Conservation (phyloP, 1,139 yeast genomes). For the Sugiyamaella xylanicola region DNA sequence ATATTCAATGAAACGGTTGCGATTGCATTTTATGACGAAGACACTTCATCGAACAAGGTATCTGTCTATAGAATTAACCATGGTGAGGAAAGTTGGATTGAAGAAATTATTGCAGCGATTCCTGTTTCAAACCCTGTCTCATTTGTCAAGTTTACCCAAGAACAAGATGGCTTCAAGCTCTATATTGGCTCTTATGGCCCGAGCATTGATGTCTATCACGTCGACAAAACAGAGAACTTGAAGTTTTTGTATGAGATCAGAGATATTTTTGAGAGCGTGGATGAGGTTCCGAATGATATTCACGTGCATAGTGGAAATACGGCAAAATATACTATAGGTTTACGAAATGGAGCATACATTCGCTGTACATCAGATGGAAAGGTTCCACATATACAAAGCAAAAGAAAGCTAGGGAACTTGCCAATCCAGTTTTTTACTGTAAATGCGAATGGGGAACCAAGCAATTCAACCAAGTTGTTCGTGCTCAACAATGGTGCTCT, state of each 20-base stretch:
- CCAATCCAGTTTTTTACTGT: conserved; percentile 18
- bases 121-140: conserved; percentile 4
- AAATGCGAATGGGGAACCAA: too few relatives aligned
- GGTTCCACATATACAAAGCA: conserved; percentile 18
- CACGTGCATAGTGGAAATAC: not conserved
- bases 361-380: conserved; percentile 40
- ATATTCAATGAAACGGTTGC: conserved; percentile 4
- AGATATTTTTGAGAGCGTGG: conserved; percentile 3
- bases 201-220: not conserved
- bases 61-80: not conserved
- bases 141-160: conserved; percentile 4
- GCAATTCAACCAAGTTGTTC: not conserved
- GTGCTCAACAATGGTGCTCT: conserved; percentile 13
- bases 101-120: not conserved
- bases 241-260: not conserved
- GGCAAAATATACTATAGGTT: conserved; percentile 34
- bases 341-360: conserved; percentile 30
- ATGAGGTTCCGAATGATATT: conserved; percentile 19
- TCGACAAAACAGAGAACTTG: not conserved
- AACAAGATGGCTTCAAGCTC: not conserved
- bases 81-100: not conserved
- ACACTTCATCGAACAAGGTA: not conserved
- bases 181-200: conserved; percentile 15
- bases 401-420: conserved; percentile 31
- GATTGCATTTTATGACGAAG: conserved; percentile 7